These are phyloP conservation scores for Acanthamoeba sp. DNA, from an alignment of 208 protist genomes.

Conservation along the genomic window DNA sequence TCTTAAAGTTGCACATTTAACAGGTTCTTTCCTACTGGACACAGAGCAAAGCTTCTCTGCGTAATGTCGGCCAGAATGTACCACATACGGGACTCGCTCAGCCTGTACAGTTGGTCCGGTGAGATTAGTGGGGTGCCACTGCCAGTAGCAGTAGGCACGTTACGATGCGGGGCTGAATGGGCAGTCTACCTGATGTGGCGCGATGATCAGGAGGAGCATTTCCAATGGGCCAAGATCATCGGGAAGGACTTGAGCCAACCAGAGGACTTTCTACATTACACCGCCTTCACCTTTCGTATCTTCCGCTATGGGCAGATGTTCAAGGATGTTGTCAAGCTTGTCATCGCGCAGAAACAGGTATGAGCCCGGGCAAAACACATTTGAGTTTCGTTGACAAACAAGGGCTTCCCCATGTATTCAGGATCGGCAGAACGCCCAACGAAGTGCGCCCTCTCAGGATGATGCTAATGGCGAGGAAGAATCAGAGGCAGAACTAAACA, in stretches of 20 bases:
- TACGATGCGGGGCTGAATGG: background rate
- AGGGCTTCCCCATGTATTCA: no score
- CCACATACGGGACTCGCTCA: background rate
- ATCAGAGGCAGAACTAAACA: no score
- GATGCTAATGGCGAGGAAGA: no score
- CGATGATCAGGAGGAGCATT: background rate
- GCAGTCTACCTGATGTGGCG: conserved; percentile 7
- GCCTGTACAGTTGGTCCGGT: background rate
- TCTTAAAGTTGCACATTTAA: no score
- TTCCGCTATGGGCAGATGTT: conserved; percentile 9
- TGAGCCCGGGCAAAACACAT: background rate
- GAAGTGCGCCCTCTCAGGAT: no score
- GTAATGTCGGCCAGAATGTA: background rate
- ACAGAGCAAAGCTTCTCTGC: background rate
- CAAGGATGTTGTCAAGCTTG: background rate
- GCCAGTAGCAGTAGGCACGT: background rate
- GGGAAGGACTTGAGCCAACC: background rate
- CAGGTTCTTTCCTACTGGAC: background rate
- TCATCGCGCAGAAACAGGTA: background rate
- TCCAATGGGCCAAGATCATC: conserved; percentile 1
- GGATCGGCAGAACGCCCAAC: no score
- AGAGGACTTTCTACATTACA: conserved; percentile 7
- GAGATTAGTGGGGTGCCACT: background rate
- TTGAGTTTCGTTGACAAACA: no score
- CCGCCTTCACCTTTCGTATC: background rate